Base-by-base conservation (phyloP, 345 rosid species). In the Boechera stricta region DNA sequence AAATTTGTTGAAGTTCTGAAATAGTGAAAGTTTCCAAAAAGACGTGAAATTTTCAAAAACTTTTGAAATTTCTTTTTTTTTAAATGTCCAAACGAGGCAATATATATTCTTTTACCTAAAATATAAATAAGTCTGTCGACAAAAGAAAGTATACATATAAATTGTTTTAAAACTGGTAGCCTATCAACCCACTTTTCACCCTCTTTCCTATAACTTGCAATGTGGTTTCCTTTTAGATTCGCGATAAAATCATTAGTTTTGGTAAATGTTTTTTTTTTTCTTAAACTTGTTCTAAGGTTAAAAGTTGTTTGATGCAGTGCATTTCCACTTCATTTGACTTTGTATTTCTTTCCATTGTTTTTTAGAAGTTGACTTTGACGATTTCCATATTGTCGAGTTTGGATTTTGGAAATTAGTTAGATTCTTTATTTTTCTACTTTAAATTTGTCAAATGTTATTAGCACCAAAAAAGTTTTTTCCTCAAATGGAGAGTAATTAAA, bases 301-400 rank as follows among this genome's bases (percentile, higher is more conserved):
- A 16, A 21, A 35, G 15, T 16, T 60, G 16, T 18, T 38, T 60
- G 31, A 21, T 60, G 29, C 26, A 57, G 64, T 60, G 31, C 29
- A 60, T 60, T 18, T 36, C 29, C 64, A 60, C 31, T 39, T 60
- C 42, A 28, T 60, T 55, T 59, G 64, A 35, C 8, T 59, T 16
- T 36, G n/a, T 35, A 36, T 60, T 9, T 16, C 11, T 18, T n/a
- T 36, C n/a, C 47, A 11, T 59, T 59, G 3, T n/a, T 59, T n/a
- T 59, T n/a, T 35, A 35, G 42, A 35, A 16, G 64, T 16, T 59
- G 44, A 59, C 15, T 59, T 59, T 36, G 44, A n/a, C 2, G 47
- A 45, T 59, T 59, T 32, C 12, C 44, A 59, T 35, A 16, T 59
- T 21, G 13, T 5, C 5, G 4, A 58, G 62, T 32, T 57, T 36